Conservation (phyloP, 2,329 filamentous ascomycete genomes). For the Colletotrichum limetticola region DNA sequence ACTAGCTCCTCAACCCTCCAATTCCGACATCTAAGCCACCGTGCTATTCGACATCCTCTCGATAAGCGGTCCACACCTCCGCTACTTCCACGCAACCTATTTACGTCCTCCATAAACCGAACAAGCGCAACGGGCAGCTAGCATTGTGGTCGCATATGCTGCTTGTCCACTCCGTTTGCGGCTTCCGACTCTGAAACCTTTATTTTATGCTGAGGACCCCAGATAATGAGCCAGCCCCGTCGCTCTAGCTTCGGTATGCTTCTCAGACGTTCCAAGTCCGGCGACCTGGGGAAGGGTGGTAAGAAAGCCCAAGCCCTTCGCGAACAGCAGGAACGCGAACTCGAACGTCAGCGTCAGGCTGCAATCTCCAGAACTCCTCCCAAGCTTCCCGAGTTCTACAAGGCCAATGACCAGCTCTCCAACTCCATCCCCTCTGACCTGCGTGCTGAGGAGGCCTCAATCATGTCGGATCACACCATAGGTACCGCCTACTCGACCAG, state of each 20-base stretch:
- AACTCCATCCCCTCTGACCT: conserved; percentile 63
- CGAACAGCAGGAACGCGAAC: conserved; percentile 53
- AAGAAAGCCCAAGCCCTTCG: conserved; percentile 68
- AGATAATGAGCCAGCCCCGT: conserved; percentile 49
- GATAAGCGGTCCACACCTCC: conserved; percentile 6
- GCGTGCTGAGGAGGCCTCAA: conserved; percentile 71
- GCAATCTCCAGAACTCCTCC: conserved; percentile 58
- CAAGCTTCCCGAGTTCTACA: conserved; percentile 64
- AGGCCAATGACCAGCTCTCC: conserved; percentile 57
- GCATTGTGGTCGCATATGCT: conserved; percentile 11
- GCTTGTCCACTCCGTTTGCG: conserved; percentile 21
- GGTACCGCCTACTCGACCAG: conserved; percentile 51
- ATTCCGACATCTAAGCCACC: not conserved
- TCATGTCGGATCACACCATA: conserved; percentile 59
- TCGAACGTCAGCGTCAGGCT: conserved; percentile 61
- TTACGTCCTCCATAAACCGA: not conserved
- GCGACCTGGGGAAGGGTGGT: conserved; percentile 69
- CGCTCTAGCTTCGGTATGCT: conserved; percentile 67
- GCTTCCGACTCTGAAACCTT: conserved; percentile 29
- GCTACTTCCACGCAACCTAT: conserved; percentile 8
- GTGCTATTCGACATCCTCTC: not conserved
- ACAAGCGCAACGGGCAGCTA: conserved; percentile 30
- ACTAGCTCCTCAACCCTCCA: not conserved
- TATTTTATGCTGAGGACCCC: conserved; percentile 28
- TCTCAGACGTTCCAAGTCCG: conserved; percentile 75